Evolutionary conservation across 306 rosid species (phyloP).

Genomic region (Acacia melanoxylon): DNA sequence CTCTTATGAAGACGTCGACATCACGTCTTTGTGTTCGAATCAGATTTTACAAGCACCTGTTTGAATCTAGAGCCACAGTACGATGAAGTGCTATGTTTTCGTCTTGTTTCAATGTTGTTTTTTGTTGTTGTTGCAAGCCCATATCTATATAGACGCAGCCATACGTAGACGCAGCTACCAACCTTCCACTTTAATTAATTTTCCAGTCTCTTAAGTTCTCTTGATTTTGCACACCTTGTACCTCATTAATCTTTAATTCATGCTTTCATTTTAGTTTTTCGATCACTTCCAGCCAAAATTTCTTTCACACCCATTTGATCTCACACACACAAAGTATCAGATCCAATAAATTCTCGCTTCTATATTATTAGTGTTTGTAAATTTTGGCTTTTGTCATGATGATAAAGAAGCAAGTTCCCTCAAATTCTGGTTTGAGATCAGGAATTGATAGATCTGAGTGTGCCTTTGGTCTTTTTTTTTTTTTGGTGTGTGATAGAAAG

Average conservation of each 20-base stretch:
- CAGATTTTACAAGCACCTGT: slow-evolving; percentile 89
- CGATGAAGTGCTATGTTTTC: slow-evolving; percentile 21
- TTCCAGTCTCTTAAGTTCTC: neutral
- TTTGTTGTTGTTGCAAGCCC: neutral
- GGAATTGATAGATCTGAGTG: too few species aligned
- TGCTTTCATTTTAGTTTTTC: neutral
- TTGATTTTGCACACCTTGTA: neutral
- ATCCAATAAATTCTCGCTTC: neutral
- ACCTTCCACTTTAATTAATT: neutral
- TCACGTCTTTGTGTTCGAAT: slow-evolving; percentile 81
- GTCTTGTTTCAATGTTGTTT: too few species aligned
- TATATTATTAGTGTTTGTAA: too few species aligned
- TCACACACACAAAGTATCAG: neutral
- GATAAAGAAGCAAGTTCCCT: too few species aligned
- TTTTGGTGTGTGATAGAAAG: too few species aligned
- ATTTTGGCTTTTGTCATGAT: too few species aligned
- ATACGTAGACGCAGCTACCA: neutral
- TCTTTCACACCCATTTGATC: neutral
- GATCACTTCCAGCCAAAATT: neutral
- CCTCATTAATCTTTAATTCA: neutral
- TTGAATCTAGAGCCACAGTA: slow-evolving; percentile 87
- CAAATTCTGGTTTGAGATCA: too few species aligned
- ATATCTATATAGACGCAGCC: too few species aligned
- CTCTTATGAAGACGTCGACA: slow-evolving; percentile 88
- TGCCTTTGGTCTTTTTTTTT: too few species aligned